Base-by-base conservation (phyloP, 352 stramenopile species). In the Globisporangium lucens region DNA sequence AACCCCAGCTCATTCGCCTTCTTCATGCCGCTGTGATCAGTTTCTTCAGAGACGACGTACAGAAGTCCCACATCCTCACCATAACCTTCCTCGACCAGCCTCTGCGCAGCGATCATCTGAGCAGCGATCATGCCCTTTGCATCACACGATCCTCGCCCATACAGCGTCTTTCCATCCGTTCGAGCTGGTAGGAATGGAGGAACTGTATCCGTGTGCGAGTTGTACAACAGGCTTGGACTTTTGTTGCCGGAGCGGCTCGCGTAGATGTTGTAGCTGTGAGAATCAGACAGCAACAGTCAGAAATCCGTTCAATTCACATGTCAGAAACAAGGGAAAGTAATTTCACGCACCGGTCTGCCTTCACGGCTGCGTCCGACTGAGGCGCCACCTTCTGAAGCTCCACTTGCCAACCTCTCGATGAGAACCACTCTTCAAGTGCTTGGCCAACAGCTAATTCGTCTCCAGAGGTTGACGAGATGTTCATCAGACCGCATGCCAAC, bases 31-130 rank as follows among this genome's bases (percentile, higher is more conserved):
- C 87, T 95, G 74, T 96, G 88, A 51, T 96, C 88, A 0, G 88
- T 96, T 72, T 96, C 88, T 67, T 96, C 88, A 3, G 88, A 96
- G 8, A 96, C 88, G 15, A 96, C 88, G 69, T 93, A 96, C 15
- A 96, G 70, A 63, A 95, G 64, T 1, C 82, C 83, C 24, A 95
- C 80, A 36, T 94, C 86, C 3, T 87, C 68, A 9, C 71, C 78
- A 66, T 78, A 70, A 1, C 88, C 88, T 30, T 69, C 76, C 27
- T 89, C 80, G 8, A 79, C 78, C 15, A 96, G 71, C 29, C 79
- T 82, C 66, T 94, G 81, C 1, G 88, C 79, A 22, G 88, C 88
- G 38, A 92, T 79, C 80, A 96, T 90, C 69, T 96, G 88, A 8
- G 83, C 85, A 24, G 87, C 87, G 58, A 96, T 77, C 60, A 95